A percentile compares a stretch with the other conserved stretches of the same genome.
Conservation (phyloP, 805 yeast species). For the Suhomyces canberraensis region DNA sequence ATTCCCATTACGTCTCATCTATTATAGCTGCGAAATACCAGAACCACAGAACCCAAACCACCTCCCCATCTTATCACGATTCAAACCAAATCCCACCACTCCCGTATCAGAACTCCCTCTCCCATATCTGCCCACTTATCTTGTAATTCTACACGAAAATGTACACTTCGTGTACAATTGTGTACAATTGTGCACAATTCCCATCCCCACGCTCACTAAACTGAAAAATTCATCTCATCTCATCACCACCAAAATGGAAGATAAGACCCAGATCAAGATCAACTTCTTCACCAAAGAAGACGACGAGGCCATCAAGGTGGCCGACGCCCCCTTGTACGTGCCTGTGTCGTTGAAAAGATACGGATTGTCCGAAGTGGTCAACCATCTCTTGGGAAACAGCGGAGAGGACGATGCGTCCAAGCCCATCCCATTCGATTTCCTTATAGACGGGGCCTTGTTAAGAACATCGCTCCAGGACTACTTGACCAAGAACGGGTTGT, state of each 20-base stretch:
- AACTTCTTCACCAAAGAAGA: constrained; percentile 84
- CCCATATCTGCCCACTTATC: too few relatives aligned
- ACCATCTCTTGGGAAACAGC: constrained; percentile 64
- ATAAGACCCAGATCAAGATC: constrained; percentile 70
- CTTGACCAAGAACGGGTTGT: constrained; percentile 69
- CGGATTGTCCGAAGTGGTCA: constrained; percentile 93
- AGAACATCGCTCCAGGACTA: constrained; percentile 80
- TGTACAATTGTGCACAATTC: too few relatives aligned
- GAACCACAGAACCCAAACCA: too few relatives aligned
- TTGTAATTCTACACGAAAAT: too few relatives aligned
- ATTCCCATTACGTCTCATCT: too few relatives aligned
- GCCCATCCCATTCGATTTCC: constrained; percentile 88
- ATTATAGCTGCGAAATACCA: too few relatives aligned
- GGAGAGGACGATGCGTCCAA: constrained; percentile 39
- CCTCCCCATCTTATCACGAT: too few relatives aligned
- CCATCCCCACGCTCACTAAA: too few relatives aligned
- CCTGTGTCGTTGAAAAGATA: constrained; percentile 84
- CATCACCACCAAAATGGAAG: constrained; percentile 18
- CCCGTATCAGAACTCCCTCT: too few relatives aligned
- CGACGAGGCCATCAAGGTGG: constrained; percentile 65
- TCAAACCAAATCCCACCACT: too few relatives aligned
- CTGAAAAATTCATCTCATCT: too few relatives aligned
- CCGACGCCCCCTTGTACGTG: constrained; percentile 79
- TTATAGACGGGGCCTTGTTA: constrained; percentile 79
- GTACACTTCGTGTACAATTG: too few relatives aligned